A percentile compares a stretch with the other conserved stretches of the same genome.
Conservation (phyloP, 495 filamentous ascomycete species). For the Neurospora intermedia region DNA sequence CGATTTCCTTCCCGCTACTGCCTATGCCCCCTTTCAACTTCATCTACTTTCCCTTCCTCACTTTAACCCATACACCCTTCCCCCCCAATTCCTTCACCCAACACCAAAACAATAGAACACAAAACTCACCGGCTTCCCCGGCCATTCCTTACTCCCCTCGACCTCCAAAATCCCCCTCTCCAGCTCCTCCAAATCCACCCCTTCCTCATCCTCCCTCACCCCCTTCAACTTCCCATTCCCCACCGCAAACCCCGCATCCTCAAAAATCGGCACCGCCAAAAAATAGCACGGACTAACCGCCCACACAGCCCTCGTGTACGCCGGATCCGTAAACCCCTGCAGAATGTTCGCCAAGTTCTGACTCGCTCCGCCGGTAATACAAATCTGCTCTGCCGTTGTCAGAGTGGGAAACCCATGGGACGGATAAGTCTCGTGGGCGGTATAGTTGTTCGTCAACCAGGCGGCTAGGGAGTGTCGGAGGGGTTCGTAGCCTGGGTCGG, state of each 20-base stretch:
- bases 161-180: constrained; percentile 29
- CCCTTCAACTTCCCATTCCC: constrained; percentile 41
- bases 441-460: constrained; percentile 43
- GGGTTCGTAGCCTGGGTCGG: constrained; percentile 62
- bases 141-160: constrained; percentile 20
- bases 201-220: constrained; percentile 58
- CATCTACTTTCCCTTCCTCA: too few relatives aligned
- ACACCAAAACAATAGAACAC: background rate
- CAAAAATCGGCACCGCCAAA: constrained; percentile 66
- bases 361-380: constrained; percentile 69
- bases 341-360: constrained; percentile 67
- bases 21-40: background rate
- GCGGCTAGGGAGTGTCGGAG: constrained; percentile 50
- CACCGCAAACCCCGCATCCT: constrained; percentile 55
- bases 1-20: background rate
- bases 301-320: constrained; percentile 67
- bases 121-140: constrained; percentile 8
- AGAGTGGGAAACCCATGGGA: background rate
- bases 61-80: too few relatives aligned
- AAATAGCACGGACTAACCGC: constrained; percentile 72
- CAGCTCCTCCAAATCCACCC: constrained; percentile 54
- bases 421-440: background rate
- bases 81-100: background rate
- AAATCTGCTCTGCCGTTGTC: constrained; percentile 48
- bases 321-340: constrained; percentile 65